Conservation (phyloP, 805 yeast species). For the Scheffersomyces stipitis region DNA sequence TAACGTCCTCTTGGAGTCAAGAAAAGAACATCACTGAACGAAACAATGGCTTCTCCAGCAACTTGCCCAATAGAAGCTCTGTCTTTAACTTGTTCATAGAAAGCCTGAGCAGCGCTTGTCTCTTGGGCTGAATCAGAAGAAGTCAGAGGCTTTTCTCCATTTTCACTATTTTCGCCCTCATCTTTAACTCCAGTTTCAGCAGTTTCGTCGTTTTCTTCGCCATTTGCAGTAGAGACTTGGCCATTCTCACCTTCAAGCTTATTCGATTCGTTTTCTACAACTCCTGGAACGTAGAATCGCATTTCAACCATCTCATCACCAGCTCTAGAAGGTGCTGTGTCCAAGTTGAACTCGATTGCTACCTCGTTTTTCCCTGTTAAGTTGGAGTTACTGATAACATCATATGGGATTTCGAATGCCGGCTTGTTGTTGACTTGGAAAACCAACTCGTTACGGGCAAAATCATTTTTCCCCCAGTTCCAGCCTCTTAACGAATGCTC, state of each 20-base stretch:
- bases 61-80: constrained; percentile 93
- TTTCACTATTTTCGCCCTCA: constrained; percentile 30
- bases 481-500: constrained; percentile 97
- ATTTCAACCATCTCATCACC: constrained; percentile 97
- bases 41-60: constrained; percentile 91
- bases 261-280: constrained; percentile 51
- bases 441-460: constrained; percentile 87
- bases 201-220: constrained; percentile 14
- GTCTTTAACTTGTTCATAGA: constrained; percentile 89
- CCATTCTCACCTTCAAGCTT: constrained; percentile 21
- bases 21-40: constrained; percentile 87
- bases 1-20: constrained; percentile 98
- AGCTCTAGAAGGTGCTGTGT: constrained; percentile 59
- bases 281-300: constrained; percentile 92
- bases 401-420: constrained; percentile 85
- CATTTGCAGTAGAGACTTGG: constrained; percentile 24
- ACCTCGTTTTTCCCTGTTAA: constrained; percentile 92
- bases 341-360: constrained; percentile 76
- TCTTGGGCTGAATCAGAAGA: too few relatives aligned
- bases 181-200: constrained; percentile 9
- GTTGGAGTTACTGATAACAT: constrained; percentile 77
- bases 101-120: constrained; percentile 74
- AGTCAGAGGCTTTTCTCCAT: constrained; percentile 37
- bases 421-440: constrained; percentile 88
- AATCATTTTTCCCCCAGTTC: constrained; percentile 97